Conservation (phyloP, 176 grass and related monocot genomes). For the Oryza glaberrima region DNA sequence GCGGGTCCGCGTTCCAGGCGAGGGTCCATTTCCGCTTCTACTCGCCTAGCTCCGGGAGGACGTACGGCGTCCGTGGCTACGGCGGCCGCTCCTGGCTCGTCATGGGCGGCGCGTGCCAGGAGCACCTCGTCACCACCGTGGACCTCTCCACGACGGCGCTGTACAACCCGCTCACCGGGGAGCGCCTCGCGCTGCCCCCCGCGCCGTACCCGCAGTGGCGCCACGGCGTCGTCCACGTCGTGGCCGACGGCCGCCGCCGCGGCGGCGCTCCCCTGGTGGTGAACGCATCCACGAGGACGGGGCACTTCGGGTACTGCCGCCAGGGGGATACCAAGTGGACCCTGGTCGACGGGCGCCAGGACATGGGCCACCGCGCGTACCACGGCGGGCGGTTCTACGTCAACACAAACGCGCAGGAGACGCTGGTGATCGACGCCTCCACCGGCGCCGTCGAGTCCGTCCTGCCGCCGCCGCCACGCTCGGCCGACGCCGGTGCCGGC, state of each 20-base stretch:
- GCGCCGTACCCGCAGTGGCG: constrained; percentile 3
- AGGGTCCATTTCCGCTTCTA: not conserved
- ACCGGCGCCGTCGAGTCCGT: not conserved
- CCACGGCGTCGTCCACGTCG: constrained; percentile 15
- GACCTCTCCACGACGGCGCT: constrained; percentile 28
- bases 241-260: not conserved
- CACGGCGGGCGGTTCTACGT: not conserved
- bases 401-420: not conserved
- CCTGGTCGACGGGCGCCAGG: not conserved
- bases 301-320: not conserved
- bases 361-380: not conserved
- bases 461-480: not conserved
- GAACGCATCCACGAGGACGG: not conserved
- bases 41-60: constrained; percentile 14
- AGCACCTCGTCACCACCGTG: not conserved
- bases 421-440: not conserved
- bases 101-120: not conserved
- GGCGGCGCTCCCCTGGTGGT: constrained; percentile 16
- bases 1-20: not conserved
- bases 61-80: not conserved
- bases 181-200: not conserved
- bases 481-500: not conserved
- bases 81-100: not conserved
- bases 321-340: not conserved
- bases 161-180: constrained; percentile 14